These are phyloP conservation scores for Leucaena leucocephala DNA, from an alignment of 306 rosid species.

Conservation along the genomic window DNA sequence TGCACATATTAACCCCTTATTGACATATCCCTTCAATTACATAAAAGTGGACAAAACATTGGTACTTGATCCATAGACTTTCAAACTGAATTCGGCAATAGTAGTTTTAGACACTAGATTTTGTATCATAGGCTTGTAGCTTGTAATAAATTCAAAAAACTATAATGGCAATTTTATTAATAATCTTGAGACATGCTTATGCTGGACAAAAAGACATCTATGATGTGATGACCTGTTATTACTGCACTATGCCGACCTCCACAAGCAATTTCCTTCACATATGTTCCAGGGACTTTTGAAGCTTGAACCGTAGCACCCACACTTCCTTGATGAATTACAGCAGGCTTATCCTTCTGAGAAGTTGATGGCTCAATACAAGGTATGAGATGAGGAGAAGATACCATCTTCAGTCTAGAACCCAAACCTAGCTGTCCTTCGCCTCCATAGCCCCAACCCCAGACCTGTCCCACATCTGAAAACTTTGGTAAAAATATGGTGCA, in stretches of 20 bases:
- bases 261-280: constrained; percentile 78
- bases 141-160: background rate
- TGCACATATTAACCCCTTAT: background rate
- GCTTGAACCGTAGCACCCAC: constrained; percentile 41
- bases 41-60: background rate
- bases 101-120: background rate
- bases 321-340: constrained; percentile 48
- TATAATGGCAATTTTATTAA: background rate
- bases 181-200: background rate
- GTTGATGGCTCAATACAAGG: constrained; percentile 64
- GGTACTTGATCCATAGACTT: constrained; percentile 14
- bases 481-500: constrained; percentile 81
- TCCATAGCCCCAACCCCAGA: constrained; percentile 99
- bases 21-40: background rate
- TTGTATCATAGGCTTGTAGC: background rate
- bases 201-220: constrained; percentile 13
- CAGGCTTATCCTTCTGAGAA: constrained; percentile 62
- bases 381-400: constrained; percentile 78
- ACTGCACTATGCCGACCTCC: constrained; percentile 93
- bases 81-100: constrained; percentile 18
- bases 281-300: constrained; percentile 64
- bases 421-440: constrained; percentile 98
- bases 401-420: constrained; percentile 90
- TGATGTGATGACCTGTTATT: constrained; percentile 65
- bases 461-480: constrained; percentile 99